Evolutionary conservation across 1,284 basidiomycete genomes (phyloP), one percentile per base, ranked within the genome.

Genomic region (Thelephora terrestris): DNA sequence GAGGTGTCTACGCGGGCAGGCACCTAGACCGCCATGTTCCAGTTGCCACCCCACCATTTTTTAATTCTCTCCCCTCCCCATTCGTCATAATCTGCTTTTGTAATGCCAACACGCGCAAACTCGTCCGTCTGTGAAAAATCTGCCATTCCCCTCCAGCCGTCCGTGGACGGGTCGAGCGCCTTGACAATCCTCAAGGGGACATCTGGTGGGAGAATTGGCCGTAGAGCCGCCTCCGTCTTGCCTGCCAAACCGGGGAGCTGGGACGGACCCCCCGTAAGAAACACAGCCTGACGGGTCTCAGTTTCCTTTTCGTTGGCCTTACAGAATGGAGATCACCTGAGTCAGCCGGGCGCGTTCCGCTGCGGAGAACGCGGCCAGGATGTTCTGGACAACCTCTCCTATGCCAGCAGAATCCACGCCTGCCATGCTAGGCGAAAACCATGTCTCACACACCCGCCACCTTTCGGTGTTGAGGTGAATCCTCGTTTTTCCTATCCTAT

Each of bases 361-460:
- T 35, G 81, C 75, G 3, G 78, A 68, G 64, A 95, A 96, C 9
- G 84, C 76, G n/a, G 81, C 78, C 44, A 99, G 73, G 32, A 98
- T 76, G 63, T 82, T 89, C 55, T 91, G 88, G 20, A 93, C 69
- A 1, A 97, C 80, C 65, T 99, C 96, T 12, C 85, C 89, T 3
- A 99, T 63, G 0, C 96, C 96, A 0, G 96, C 95, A 18, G 87
- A 91, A 64, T 99, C 96, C 20, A 97, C 75, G 0, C 96, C 96
- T 2, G 93, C 94, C 76, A 97, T 93, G 12, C 74, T 73, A 0
- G 96, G 95, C 48, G 91, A 85, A 71, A 95, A 98, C 73, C 88
- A 91, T 0, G 92, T 81, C 65, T 99, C 96, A 51, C 91, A 91
- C 2, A 91, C 92, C 17, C 95, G 76, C 71, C 91, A 91, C 34